Evolutionary conservation across 495 filamentous ascomycete species (phyloP), one percentile per base, ranked within the genome.

Genomic region (Aspergillus haitiensis): DNA sequence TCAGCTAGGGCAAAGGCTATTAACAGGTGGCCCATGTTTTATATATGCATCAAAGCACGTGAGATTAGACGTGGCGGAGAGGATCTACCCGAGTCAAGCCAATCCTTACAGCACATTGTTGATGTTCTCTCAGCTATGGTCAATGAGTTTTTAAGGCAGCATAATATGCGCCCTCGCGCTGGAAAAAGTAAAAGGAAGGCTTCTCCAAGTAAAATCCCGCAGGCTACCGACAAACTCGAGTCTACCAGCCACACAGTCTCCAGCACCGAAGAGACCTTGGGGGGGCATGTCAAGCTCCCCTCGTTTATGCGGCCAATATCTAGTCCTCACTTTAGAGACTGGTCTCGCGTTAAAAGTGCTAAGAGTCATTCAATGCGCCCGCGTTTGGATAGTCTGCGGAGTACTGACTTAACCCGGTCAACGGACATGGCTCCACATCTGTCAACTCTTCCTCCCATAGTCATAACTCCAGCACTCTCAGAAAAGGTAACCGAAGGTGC

Each of bases 21-120:
- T 34, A 92, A 96, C 68, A 81, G 86, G 60, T 96, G 89, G 88
- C 92, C 93, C 2, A 95, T 94, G 89, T 98, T 97, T 64, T 88
- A 87, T 66, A 77, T 98, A 36, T 85, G 84, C 7, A 84, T 98
- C n/a, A 74, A 79, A 9, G 61, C 68, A 0, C 62, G 36, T 3
- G 44, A 47, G 44, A 52, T 54, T 7, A 52, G 33, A 2, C 53
- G 66, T 9, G 45, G 56, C 36, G 58, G 69, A 12, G 59, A 74
- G 32, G 70, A 69, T 12, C 18, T 70, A 32, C 69, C 78, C 6
- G 74, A 79, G 42, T 74, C 73, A 40, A 75, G 83, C 27, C 66
- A 69, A 33, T 73, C 75, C 13, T 45, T 86, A 11, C 76, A 82
- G 56, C 72, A 73, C 1, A 83, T 89, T 5, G 61, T 83, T 0